Conservation (phyloP, 1,139 yeast species). For the Pichia sp. region DNA sequence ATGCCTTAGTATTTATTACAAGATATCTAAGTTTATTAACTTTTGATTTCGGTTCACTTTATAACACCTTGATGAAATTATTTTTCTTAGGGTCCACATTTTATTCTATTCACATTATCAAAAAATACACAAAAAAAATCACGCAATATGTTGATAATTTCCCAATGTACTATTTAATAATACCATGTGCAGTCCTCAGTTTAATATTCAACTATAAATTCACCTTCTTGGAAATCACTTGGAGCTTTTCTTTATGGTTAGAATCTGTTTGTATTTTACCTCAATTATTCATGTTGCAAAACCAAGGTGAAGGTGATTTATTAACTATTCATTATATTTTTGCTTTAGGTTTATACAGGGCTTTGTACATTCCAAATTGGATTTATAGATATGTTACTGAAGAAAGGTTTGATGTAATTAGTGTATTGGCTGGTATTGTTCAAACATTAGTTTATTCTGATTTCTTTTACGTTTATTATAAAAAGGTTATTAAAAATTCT, state of each 20-base stretch:
- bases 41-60: constrained; percentile 54
- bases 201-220: constrained; percentile 64
- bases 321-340: constrained; percentile 88
- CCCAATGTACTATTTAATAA: constrained; percentile 63
- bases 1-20: constrained; percentile 61
- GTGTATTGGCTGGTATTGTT: constrained; percentile 71
- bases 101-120: constrained; percentile 71
- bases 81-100: constrained; percentile 69
- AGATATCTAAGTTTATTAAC: constrained; percentile 66
- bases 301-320: constrained; percentile 82
- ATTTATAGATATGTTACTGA: constrained; percentile 73
- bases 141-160: constrained; percentile 58
- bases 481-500: constrained; percentile 74
- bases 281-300: constrained; percentile 82
- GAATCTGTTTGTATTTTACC: constrained; percentile 91
- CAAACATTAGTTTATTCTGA: constrained; percentile 90
- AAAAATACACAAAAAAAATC: constrained; percentile 50
- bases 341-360: constrained; percentile 85
- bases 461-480: constrained; percentile 87
- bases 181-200: constrained; percentile 54
- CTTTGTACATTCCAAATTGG: constrained; percentile 92
- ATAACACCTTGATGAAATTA: constrained; percentile 75
- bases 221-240: constrained; percentile 52
- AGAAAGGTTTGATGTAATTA: constrained; percentile 60
- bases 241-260: constrained; percentile 81